Evolutionary conservation across 1,284 basidiomycete genomes (phyloP), one percentile per base, ranked within the genome.

Genomic region (Vanrija sp.): DNA sequence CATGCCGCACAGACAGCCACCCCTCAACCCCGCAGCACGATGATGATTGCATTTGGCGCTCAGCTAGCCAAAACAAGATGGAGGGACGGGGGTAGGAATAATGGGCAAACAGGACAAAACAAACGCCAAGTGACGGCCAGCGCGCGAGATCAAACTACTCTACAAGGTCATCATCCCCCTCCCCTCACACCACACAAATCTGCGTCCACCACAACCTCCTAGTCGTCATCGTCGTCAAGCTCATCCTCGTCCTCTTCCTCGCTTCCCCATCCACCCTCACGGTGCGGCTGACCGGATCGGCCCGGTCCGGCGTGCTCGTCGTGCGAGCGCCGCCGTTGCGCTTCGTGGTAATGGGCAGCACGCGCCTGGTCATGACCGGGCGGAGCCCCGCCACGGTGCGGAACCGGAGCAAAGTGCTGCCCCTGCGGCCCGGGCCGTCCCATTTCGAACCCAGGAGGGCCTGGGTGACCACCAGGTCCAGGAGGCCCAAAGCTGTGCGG

Each of bases 181-280:
- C 31, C 31, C 2, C 15, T 31, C 31, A 31, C 8, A 12, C n/a
- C 38, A 39, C n/a, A 39, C 19, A 14, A 15, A 15, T 4, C 18
- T n/a, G 7, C 16, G n/a, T 39, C 38, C 3, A 38, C n/a, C 38
- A 6, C 38, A 18, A 9, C 38, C n/a, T 8, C 19, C 19, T 20
- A 39, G 5, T 31, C 31, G 4, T 52, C 54, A 37, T 54, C 50
- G n/a, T 59, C 56, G 27, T 59, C 61, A 31, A 52, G 49, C 43
- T 55, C 53, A 20, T 61, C 59, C 42, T 50, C 55, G 22, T 61
- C 59, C n/a, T 61, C 53, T 5, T 53, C 54, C 15, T 31, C 31
- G 31, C 9, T 31, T 9, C 31, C 51, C 14, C 50, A 36, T 39
- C 35, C 43, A 41, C 45, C 36, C 37, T 22, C 50, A 42, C 25